Evolutionary conservation across 1,139 yeast genomes (phyloP), one percentile per base, ranked within the genome.

Genomic region (Ogataea hybrid): DNA sequence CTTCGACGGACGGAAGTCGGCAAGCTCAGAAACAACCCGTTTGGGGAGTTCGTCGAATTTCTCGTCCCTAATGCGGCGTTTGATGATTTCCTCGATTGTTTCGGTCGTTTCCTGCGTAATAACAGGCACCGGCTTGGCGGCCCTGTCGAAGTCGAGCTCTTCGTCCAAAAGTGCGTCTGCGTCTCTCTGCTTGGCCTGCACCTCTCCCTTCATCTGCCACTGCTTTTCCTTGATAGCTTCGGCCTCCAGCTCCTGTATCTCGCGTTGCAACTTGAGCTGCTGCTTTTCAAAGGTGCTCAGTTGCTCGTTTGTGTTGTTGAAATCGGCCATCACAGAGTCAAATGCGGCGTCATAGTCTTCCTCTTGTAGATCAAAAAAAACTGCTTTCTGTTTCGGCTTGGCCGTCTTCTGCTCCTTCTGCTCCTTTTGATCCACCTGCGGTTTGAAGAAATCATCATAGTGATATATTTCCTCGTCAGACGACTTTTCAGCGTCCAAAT

Each of bases 171-270:
- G 69, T 1, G 97, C 84, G 64, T 92, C 96, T 37, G 72, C 70
- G 4, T 96, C 96, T 58, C 98, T 77, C 52, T 84, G 87, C 49
- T 74, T 77, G 1, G 90, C 86, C 40, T 77, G 75, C 2, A 88
- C 89, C 65, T 92, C 98, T 64, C 98, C 98, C 59, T 82, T 84
- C 75, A 90, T 75, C 7, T 95, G 81, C 98, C 98, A 92, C 57
- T 83, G 82, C 69, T 92, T 92, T 48, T 85, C 92, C 2, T 89
- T 92, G 22, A 92, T 81, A 22, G 94, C 82, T 59, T 90, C 97
- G 28, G 81, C 79, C 65, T 92, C 98, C 40, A 89, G 71, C 53
- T 77, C 73, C 29, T 76, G 77, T 49, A 92, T 92, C 63, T 92
- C 95, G 32, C 75, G 73, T 58, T 83, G 86, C 27, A 92, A 72